These are phyloP conservation scores for Teunomyces gatunensis DNA, from an alignment of 805 yeast species.

Conservation along the genomic window DNA sequence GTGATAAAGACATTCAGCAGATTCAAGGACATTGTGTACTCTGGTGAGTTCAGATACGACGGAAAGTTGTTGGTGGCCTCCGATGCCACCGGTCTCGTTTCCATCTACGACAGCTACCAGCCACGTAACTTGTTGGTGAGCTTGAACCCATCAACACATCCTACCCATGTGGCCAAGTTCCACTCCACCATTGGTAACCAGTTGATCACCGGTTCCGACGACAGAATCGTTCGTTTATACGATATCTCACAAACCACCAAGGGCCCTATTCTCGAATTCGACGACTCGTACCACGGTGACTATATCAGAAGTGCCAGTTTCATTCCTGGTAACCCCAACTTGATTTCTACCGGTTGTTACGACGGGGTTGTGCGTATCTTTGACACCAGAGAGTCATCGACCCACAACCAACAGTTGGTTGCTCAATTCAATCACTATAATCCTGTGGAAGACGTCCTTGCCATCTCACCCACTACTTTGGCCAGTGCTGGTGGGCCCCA, in stretches of 20 bases:
- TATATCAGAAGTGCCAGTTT: conserved; percentile 82
- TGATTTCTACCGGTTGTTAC: conserved; percentile 90
- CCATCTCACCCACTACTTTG: conserved; percentile 71
- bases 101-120: conserved; percentile 79
- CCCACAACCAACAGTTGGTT: conserved; percentile 45
- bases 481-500: conserved; percentile 79
- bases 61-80: conserved; percentile 92
- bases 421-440: conserved; percentile 63
- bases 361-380: conserved; percentile 83
- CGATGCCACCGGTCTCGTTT: conserved; percentile 91
- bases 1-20: conserved; percentile 81
- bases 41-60: conserved; percentile 88
- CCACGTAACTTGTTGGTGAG: conserved; percentile 79
- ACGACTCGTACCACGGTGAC: conserved; percentile 70
- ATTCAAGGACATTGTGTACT: conserved; percentile 88
- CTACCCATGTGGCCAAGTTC: conserved; percentile 91
- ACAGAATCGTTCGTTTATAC: conserved; percentile 79
- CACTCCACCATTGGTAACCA: conserved; percentile 75
- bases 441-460: conserved; percentile 83
- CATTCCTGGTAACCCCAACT: conserved; percentile 70
- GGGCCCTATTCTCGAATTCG: conserved; percentile 67
- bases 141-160: conserved; percentile 78
- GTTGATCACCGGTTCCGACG: conserved; percentile 87
- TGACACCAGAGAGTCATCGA: conserved; percentile 59
- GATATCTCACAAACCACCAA: conserved; percentile 73